These are phyloP conservation scores for Spathaspora sp. DNA, from an alignment of 805 yeast species.

Conservation along the genomic window DNA sequence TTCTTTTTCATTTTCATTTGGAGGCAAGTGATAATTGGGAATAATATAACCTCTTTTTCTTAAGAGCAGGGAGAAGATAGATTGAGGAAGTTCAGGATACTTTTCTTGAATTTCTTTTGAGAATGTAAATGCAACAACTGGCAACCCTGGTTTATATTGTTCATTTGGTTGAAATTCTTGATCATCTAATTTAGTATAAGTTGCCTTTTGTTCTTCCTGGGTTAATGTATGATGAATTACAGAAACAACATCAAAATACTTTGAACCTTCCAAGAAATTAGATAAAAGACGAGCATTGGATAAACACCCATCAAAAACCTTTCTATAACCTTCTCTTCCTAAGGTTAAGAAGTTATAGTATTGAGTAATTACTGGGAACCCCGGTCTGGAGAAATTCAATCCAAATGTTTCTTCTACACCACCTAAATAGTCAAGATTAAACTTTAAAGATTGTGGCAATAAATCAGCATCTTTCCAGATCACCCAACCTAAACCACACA, in stretches of 20 bases:
- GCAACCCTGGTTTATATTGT: constrained; percentile 70
- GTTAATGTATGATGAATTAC: constrained; percentile 64
- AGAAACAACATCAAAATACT: constrained; percentile 69
- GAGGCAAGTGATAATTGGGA: constrained; percentile 86
- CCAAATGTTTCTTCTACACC: constrained; percentile 85
- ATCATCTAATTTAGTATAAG: constrained; percentile 14
- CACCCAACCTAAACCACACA: constrained; percentile 93
- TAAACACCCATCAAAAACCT: constrained; percentile 58
- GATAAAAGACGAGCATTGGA: constrained; percentile 71
- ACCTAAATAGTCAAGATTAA: constrained; percentile 80
- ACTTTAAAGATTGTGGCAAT: constrained; percentile 70
- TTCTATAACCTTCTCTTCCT: constrained; percentile 70
- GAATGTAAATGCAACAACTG: constrained; percentile 84
- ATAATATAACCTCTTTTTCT: constrained; percentile 83
- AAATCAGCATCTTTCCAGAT: constrained; percentile 66
- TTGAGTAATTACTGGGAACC: constrained; percentile 85
- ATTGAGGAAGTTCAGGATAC: constrained; percentile 82
- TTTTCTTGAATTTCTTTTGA: constrained; percentile 50
- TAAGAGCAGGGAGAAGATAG: constrained; percentile 64
- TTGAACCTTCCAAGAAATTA: constrained; percentile 58
- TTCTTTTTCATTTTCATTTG: constrained; percentile 52
- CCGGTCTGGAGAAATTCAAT: constrained; percentile 88
- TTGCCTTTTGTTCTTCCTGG: constrained; percentile 11
- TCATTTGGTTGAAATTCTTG: constrained; percentile 26
- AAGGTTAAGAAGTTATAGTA: constrained; percentile 73